Base-by-base conservation (phyloP, 371 early-diverging fungal species). In the Phascolomyces articulosus region DNA sequence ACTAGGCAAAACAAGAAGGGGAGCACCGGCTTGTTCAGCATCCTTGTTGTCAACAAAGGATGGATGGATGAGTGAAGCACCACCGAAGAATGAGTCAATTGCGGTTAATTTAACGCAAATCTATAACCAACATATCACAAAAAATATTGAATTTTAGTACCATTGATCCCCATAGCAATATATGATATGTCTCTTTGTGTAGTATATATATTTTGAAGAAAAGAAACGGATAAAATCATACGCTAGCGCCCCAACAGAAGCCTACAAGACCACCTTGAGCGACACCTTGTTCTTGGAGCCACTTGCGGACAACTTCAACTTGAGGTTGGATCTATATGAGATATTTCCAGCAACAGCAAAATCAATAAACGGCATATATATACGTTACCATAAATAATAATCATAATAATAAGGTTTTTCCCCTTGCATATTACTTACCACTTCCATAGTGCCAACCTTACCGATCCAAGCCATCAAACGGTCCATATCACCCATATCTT, bases 231-330 rank as follows among this genome's bases (percentile, higher is more conserved):
- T 31, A 18, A 21, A 18, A 34, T 28, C 15, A 48, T 23, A 71
- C 67, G 63, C 85, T 83, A 16, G 75, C 87, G 56, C 89, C 90
- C 90, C 90, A 89, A 77, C 90, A 90, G 74, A 88, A 88, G 18
- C 90, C 91, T 49, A 88, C 69, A 3, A 86, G 18, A 28, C 85
- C 82, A 47, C 81, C 80, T 40, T 71, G 64, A 23, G 53, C 63
- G 23, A 75, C 70, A 34, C 85, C 88, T 16, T 77, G 72, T 31
- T 48, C 59, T 44, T 72, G 67, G 24, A 90, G 70, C 59, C 75
- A 67, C n/a, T 74, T 64, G 47, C 68, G 64, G 15, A 77, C 78
- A n/a, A 69, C 71, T 15, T 61, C 48, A 34, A 84, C 62, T 55
- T 82, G 72, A 20, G 73, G 74, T 38, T 66, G 59, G 54, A 75